phyloP scores from a whole-genome alignment of 768 basidiomycete species.

The Xanthoconium purpureum region DNA sequence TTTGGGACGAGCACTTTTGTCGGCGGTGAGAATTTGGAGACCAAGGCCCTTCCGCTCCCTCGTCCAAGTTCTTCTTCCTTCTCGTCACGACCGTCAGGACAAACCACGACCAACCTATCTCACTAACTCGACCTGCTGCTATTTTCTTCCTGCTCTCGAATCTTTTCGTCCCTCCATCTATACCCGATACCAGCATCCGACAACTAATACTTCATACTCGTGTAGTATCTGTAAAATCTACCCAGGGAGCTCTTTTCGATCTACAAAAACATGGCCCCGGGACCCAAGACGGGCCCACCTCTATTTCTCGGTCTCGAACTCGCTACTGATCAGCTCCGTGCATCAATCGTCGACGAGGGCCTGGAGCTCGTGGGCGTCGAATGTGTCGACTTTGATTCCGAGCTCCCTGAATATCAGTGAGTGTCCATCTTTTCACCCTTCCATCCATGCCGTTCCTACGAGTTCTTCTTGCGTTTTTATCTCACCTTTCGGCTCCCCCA shows the following conservation, averaged over 20 bases:
- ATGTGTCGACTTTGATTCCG: slow-evolving; percentile 78
- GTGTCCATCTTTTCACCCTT: slow-evolving; percentile 29
- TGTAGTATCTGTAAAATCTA: slow-evolving; percentile 6
- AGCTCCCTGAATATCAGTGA: slow-evolving; percentile 78
- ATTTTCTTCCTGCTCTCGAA: slow-evolving; percentile 13
- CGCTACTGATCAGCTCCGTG: slow-evolving; percentile 78
- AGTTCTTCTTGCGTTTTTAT: background rate
- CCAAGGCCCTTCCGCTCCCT: slow-evolving; percentile 9
- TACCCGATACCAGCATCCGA: slow-evolving; percentile 32
- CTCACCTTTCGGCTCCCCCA: background rate
- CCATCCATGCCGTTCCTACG: background rate
- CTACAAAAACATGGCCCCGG: slow-evolving; percentile 30
- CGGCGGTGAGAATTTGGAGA: slow-evolving; percentile 16
- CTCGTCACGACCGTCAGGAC: slow-evolving; percentile 29
- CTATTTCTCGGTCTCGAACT: slow-evolving; percentile 86
- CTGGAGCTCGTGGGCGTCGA: slow-evolving; percentile 82
- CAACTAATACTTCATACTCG: slow-evolving; percentile 13
- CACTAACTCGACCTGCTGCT: slow-evolving; percentile 3
- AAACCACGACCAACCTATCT: slow-evolving; percentile 10
- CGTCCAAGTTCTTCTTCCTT: slow-evolving; percentile 9
- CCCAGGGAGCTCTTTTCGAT: slow-evolving; percentile 1
- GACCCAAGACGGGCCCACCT: slow-evolving; percentile 40
- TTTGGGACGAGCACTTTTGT: slow-evolving; percentile 13
- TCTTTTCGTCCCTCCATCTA: slow-evolving; percentile 12
- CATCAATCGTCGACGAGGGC: slow-evolving; percentile 78